These are phyloP conservation scores for Ceratocystis destructans DNA, from an alignment of 2,329 filamentous ascomycete species.

Conservation along the genomic window DNA sequence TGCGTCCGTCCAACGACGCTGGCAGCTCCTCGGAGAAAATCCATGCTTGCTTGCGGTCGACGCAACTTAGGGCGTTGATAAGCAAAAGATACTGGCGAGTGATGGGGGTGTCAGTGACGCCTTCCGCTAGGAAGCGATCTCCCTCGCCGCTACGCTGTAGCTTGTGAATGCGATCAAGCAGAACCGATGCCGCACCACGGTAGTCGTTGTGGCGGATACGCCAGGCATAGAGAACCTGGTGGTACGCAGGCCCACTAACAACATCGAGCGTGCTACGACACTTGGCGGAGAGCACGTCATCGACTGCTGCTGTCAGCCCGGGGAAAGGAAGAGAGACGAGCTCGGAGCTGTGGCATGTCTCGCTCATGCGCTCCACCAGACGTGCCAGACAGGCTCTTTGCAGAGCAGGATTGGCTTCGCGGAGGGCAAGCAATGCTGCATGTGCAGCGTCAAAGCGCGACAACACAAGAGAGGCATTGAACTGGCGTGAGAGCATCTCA, in stretches of 20 bases:
- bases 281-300: slow-evolving; percentile 59
- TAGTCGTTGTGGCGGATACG: slow-evolving; percentile 73
- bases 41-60: slow-evolving; percentile 69
- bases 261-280: slow-evolving; percentile 57
- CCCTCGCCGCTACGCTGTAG: slow-evolving; percentile 31
- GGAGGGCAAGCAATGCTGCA: slow-evolving; percentile 59
- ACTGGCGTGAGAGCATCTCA: slow-evolving; percentile 70
- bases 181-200: slow-evolving; percentile 56
- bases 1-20: slow-evolving; percentile 14
- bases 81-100: slow-evolving; percentile 73
- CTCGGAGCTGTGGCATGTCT: slow-evolving; percentile 48
- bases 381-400: slow-evolving; percentile 57
- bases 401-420: slow-evolving; percentile 47
- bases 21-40: slow-evolving; percentile 43
- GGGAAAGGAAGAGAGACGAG: slow-evolving; percentile 68
- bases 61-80: slow-evolving; percentile 84
- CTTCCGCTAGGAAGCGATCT: slow-evolving; percentile 45
- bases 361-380: slow-evolving; percentile 56
- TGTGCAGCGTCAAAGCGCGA: slow-evolving; percentile 75
- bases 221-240: slow-evolving; percentile 85
- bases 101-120: slow-evolving; percentile 48
- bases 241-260: slow-evolving; percentile 58
- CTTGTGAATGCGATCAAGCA: slow-evolving; percentile 50
- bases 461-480: slow-evolving; percentile 66
- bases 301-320: slow-evolving; percentile 62